Conservation (phyloP, 768 basidiomycete genomes). For the Tylopilus plumbeoviolaceoides region DNA sequence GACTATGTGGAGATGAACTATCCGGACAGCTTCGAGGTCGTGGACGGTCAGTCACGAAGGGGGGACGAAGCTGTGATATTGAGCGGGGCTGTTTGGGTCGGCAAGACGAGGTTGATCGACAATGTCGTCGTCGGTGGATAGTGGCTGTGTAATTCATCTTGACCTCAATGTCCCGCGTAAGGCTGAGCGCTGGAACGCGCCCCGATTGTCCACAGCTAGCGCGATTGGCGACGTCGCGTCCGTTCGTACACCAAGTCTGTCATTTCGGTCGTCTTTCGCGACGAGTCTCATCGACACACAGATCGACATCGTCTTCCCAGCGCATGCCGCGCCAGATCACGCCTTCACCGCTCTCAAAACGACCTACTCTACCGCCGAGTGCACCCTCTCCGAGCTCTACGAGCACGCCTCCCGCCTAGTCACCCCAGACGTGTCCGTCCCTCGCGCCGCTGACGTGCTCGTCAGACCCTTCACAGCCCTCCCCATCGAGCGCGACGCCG, state of each 20-base stretch:
- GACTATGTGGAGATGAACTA: conserved; percentile 94
- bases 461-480: conserved; percentile 38
- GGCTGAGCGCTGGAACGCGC: conserved; percentile 17
- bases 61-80: conserved; percentile 50
- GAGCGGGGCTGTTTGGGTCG: conserved; percentile 85
- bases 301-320: conserved; percentile 63
- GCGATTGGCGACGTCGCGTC: conserved; percentile 38
- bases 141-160: conserved; percentile 15
- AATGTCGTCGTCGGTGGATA: conserved; percentile 80
- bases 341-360: conserved; percentile 40
- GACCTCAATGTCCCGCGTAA: conserved; percentile 10
- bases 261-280: not conserved
- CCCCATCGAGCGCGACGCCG: conserved; percentile 27
- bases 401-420: conserved; percentile 32
- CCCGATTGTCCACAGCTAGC: conserved; percentile 31
- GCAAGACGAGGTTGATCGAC: conserved; percentile 87
- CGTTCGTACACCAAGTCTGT: conserved; percentile 52
- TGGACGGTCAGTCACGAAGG: conserved; percentile 36
- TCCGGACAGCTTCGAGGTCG: conserved; percentile 63
- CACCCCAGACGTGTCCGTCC: conserved; percentile 6
- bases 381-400: conserved; percentile 42
- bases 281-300: conserved; percentile 21
- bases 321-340: conserved; percentile 35
- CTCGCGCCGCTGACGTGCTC: not conserved
- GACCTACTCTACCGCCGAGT: conserved; percentile 42